Base-by-base conservation (phyloP, 1,139 yeast genomes). In the Sugiyamaella pinicola region DNA sequence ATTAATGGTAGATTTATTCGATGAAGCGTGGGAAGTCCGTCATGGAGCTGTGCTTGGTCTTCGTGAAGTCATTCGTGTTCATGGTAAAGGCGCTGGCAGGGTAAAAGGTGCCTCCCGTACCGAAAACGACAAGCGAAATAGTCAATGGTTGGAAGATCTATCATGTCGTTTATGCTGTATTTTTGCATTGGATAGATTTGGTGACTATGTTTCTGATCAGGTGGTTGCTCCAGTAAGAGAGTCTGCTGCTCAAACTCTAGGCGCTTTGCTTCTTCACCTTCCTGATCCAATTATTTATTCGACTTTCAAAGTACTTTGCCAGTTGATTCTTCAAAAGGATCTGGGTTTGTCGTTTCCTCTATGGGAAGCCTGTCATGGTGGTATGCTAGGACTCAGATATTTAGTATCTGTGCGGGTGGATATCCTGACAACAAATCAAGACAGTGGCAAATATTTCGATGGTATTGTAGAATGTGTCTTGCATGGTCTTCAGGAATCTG, bases 311-410 rank as follows among this genome's bases (percentile, higher is more conserved):
- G 83, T 85, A 29, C 76, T 95, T 53, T 80, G 83, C 55, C 78
- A 80, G 48, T 74, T 95, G 54, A 89, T 90, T 0, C 70, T 87
- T 52, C 99, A 95, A 69, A 64, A 59, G 4, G 81, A 84, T 47
- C 75, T 79, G 6, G 73, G 71, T 46, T 58, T 68, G 3, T 63
- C 59, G 13, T 64, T 69, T 35, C 75, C 77, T 4, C 79, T 86
- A 52, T 95, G 99, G 99, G 98, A 95, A 68, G 98, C 97, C 1
- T 88, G 95, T 56, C 99, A 95, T 74, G 99, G 99, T 59, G 99
- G 99, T 46, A 84, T 95, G 85, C 78, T 95, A 22, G 99, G 99
- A 0, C 76, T 95, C 52, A 76, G 96, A 55, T 95, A 95, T 70
- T 84, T 93, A 62, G 99, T 91, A 3, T 86, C 96, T 59, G 91